phyloP scores from a whole-genome alignment of 23 red algal genomes.

The Gracilaria domingensis region DNA sequence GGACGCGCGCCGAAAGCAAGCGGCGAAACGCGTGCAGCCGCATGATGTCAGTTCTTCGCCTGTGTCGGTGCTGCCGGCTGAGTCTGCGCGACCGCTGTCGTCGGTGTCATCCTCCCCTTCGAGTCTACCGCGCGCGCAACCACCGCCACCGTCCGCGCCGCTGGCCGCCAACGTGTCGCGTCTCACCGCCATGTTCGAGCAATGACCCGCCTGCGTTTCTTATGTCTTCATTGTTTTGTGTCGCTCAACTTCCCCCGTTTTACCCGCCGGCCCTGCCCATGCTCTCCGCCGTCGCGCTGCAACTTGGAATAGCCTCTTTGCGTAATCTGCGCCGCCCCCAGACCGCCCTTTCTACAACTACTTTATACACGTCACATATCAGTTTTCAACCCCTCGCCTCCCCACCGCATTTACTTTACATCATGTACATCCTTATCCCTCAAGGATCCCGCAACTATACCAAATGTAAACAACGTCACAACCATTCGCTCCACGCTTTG shows the following conservation, averaged over 20 bases:
- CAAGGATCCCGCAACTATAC: neutral
- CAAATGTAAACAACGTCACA: neutral
- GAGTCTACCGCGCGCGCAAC: neutral
- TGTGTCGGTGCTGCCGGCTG: neutral
- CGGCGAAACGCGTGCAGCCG: too few relatives aligned
- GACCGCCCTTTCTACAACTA: neutral
- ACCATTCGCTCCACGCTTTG: too few relatives aligned
- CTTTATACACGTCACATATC: neutral
- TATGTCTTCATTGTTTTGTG: neutral
- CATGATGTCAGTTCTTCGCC: neutral
- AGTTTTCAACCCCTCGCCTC: neutral
- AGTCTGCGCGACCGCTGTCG: neutral
- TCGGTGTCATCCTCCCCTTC: neutral
- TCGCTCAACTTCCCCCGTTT: neutral
- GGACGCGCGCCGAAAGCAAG: too few relatives aligned
- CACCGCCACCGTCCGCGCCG: neutral
- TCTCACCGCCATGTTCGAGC: conserved; percentile 30
- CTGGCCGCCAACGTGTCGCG: neutral
- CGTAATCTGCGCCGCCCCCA: too few relatives aligned
- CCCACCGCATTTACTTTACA: neutral
- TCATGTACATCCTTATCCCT: neutral
- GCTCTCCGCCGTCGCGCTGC: neutral
- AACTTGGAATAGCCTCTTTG: neutral
- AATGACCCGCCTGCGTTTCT: neutral
- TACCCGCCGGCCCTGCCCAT: neutral